Evolutionary conservation across 2,329 filamentous ascomycete genomes (phyloP).

Genomic region (Chaetoscypha palmicola): DNA sequence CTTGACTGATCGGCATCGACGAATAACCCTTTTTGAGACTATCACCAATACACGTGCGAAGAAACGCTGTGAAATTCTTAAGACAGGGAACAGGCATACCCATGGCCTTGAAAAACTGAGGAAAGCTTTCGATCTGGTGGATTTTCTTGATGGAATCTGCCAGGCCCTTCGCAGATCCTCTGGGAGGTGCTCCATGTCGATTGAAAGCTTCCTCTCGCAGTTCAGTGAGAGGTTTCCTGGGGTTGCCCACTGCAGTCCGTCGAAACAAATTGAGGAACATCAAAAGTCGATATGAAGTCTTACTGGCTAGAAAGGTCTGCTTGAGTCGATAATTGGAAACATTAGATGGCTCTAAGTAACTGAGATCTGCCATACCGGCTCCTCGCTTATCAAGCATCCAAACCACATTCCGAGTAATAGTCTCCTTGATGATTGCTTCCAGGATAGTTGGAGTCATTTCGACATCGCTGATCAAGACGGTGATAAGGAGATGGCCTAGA

Average conservation of each 20-base stretch:
- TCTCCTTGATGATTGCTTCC: slow-evolving; percentile 40
- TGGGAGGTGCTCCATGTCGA: slow-evolving; percentile 39
- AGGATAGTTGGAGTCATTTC: slow-evolving; percentile 35
- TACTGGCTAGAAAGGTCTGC: slow-evolving; percentile 40
- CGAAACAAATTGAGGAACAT: slow-evolving; percentile 48
- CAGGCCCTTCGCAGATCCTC: slow-evolving; percentile 34
- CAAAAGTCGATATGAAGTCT: slow-evolving; percentile 42
- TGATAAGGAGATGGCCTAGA: slow-evolving; percentile 42
- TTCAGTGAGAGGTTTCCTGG: slow-evolving; percentile 31
- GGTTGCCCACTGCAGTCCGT: slow-evolving; percentile 35
- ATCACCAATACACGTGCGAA: slow-evolving; percentile 31
- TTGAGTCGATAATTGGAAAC: slow-evolving; percentile 40
- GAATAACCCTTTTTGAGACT: slow-evolving; percentile 34
- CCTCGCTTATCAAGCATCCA: slow-evolving; percentile 39
- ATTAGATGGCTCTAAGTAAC: slow-evolving; percentile 37
- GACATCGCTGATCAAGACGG: slow-evolving; percentile 39
- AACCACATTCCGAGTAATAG: slow-evolving; percentile 44
- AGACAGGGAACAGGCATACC: slow-evolving; percentile 30
- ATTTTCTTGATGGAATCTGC: slow-evolving; percentile 39
- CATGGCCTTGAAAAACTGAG: slow-evolving; percentile 38
- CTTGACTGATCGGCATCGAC: slow-evolving; percentile 17
- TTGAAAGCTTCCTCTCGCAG: slow-evolving; percentile 41
- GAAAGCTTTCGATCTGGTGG: slow-evolving; percentile 37
- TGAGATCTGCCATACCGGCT: slow-evolving; percentile 36
- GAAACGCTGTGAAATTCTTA: slow-evolving; percentile 29